These are phyloP conservation scores for Colletotrichum sp. DNA, from an alignment of 2,329 filamentous ascomycete species.

Conservation along the genomic window DNA sequence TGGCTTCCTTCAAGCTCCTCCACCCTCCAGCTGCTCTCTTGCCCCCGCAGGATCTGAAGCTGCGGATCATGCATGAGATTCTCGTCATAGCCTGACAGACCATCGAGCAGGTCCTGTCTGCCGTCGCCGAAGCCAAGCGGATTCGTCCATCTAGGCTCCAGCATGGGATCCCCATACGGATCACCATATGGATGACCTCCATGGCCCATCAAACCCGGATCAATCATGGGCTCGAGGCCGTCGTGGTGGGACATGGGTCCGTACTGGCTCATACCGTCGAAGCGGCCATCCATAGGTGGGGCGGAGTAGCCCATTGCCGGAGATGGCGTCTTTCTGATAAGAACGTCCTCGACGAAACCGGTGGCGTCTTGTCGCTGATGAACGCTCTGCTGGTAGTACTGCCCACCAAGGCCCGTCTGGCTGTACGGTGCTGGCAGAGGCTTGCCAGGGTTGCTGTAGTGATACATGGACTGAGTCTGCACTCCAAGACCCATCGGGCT, in stretches of 20 bases:
- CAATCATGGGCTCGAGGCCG: slow-evolving; percentile 23
- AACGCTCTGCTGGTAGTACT: slow-evolving; percentile 42
- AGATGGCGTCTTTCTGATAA: slow-evolving; percentile 38
- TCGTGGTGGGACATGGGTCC: slow-evolving; percentile 17
- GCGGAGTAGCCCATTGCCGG: slow-evolving; percentile 27
- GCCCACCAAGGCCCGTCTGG: slow-evolving; percentile 29
- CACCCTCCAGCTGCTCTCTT: slow-evolving; percentile 38
- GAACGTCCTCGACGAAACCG: slow-evolving; percentile 31
- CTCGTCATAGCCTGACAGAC: slow-evolving; percentile 23
- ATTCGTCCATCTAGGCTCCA: slow-evolving; percentile 17
- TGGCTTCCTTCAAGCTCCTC: slow-evolving; percentile 34
- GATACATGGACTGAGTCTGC: slow-evolving; percentile 20
- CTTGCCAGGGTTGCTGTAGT: slow-evolving; percentile 27
- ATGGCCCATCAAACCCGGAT: slow-evolving; percentile 17
- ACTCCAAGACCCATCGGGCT: slow-evolving; percentile 19
- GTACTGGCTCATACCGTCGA: slow-evolving; percentile 22
- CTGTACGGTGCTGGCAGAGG: slow-evolving; percentile 43
- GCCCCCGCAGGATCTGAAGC: slow-evolving; percentile 32
- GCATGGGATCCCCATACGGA: slow-evolving; percentile 12
- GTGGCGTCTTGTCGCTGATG: slow-evolving; percentile 28
- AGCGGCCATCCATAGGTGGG: slow-evolving; percentile 12
- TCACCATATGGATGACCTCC: slow-evolving; percentile 18
- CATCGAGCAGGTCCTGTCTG: slow-evolving; percentile 18
- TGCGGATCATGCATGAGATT: slow-evolving; percentile 23
- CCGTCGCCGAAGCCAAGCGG: slow-evolving; percentile 11